These are phyloP conservation scores for Maudiozyma bulderi DNA, from an alignment of 805 yeast species.

Conservation along the genomic window DNA sequence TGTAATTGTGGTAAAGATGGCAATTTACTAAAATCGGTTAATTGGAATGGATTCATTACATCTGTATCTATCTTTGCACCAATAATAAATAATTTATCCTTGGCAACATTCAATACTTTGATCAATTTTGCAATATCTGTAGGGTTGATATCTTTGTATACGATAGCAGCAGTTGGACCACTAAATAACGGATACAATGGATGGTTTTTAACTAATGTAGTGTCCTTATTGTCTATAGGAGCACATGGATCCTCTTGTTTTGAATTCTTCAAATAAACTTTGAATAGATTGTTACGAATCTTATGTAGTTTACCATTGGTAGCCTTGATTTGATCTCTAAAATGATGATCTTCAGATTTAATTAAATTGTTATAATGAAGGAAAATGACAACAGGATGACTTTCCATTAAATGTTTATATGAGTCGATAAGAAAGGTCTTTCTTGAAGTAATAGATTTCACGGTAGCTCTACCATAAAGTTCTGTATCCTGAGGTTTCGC, in stretches of 20 bases:
- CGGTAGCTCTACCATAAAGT: conserved; percentile 29
- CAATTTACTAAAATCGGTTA: conserved; percentile 59
- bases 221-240: conserved; percentile 38
- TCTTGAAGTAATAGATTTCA: conserved; percentile 60
- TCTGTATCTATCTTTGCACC: conserved; percentile 73
- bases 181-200: conserved; percentile 60
- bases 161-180: conserved; percentile 81
- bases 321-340: conserved; percentile 51
- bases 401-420: conserved; percentile 62
- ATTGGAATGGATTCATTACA: conserved; percentile 40
- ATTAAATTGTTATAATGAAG: conserved; percentile 78
- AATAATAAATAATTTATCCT: conserved; percentile 67
- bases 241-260: conserved; percentile 55
- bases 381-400: conserved; percentile 60
- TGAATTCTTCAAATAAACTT: conserved; percentile 66
- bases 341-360: conserved; percentile 54
- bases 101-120: conserved; percentile 53
- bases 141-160: conserved; percentile 67
- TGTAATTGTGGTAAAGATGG: conserved; percentile 66
- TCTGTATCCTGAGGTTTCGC: conserved; percentile 1
- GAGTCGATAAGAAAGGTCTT: conserved; percentile 79
- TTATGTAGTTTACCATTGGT: conserved; percentile 65
- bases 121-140: conserved; percentile 49
- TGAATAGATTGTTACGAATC: conserved; percentile 59
- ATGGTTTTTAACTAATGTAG: conserved; percentile 35